These are phyloP conservation scores for Scedosporium boydii DNA, from an alignment of 2,329 filamentous ascomycete species.

Conservation along the genomic window DNA sequence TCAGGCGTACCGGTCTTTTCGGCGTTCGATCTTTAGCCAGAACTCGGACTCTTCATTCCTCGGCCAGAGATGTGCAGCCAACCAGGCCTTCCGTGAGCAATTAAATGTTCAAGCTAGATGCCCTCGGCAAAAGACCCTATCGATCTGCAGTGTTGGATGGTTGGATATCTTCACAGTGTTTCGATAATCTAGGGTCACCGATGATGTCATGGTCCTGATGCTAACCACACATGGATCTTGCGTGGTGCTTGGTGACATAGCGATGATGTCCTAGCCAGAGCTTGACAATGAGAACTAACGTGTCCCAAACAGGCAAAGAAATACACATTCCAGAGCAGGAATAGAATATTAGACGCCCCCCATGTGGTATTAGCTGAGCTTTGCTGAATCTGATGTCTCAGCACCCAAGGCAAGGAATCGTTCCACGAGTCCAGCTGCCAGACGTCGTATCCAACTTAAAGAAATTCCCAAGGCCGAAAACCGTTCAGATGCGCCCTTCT, in stretches of 20 bases:
- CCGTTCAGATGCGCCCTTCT: no score
- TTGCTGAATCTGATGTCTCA: no score
- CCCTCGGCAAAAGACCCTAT: background rate
- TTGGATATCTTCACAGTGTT: slow-evolving; percentile 28
- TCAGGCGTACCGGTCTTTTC: background rate
- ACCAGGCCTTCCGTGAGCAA: background rate
- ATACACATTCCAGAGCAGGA: no score
- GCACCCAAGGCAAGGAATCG: no score
- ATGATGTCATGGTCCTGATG: slow-evolving; percentile 4
- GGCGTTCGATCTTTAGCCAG: no score
- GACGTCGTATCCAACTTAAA: no score
- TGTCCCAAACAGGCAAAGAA: background rate
- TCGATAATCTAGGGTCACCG: background rate
- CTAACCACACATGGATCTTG: background rate
- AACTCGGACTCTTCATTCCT: background rate
- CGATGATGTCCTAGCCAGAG: background rate
- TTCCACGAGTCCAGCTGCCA: no score
- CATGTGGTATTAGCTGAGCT: no score
- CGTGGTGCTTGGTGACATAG: background rate
- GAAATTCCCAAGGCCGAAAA: no score
- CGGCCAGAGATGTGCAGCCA: background rate
- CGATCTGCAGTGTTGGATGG: background rate
- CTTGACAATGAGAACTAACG: background rate
- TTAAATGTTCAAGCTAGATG: background rate
- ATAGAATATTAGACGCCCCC: no score